phyloP scores from a whole-genome alignment of 495 filamentous ascomycete genomes.

The Daldinia caldariorum region DNA sequence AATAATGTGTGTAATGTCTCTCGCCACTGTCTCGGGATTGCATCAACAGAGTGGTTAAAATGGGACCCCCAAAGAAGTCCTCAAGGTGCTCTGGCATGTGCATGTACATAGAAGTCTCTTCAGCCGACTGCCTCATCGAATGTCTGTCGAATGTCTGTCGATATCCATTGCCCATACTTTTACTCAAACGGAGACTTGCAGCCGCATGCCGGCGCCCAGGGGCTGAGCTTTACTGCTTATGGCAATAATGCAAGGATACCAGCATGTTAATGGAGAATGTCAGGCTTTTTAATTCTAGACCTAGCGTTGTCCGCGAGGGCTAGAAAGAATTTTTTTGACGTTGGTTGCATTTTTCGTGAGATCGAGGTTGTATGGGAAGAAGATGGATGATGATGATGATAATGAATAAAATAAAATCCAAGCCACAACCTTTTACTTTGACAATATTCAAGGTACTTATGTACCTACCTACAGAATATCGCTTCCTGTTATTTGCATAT shows the following conservation, averaged over 20 bases:
- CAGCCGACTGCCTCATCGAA: background rate
- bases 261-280: constrained; percentile 36
- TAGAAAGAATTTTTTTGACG: constrained; percentile 18
- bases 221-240: constrained; percentile 25
- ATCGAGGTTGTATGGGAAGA: background rate
- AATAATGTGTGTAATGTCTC: constrained; percentile 39
- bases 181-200: constrained; percentile 15
- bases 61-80: constrained; percentile 4
- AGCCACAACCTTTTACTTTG: no score
- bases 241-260: constrained; percentile 22
- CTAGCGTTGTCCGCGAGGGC: constrained; percentile 39
- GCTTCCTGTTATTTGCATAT: background rate
- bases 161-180: constrained; percentile 19
- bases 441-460: no score
- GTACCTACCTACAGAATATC: no score
- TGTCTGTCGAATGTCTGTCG: background rate
- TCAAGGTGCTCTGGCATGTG: constrained; percentile 34
- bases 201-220: constrained; percentile 40
- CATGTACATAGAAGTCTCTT: constrained; percentile 23
- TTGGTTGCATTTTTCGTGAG: constrained; percentile 8
- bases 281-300: constrained; percentile 27
- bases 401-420: no score
- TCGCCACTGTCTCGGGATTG: constrained; percentile 42
- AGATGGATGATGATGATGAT: background rate
- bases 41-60: background rate